Base-by-base conservation (phyloP, 768 basidiomycete genomes). In the Leucosporidium yakuticum region DNA sequence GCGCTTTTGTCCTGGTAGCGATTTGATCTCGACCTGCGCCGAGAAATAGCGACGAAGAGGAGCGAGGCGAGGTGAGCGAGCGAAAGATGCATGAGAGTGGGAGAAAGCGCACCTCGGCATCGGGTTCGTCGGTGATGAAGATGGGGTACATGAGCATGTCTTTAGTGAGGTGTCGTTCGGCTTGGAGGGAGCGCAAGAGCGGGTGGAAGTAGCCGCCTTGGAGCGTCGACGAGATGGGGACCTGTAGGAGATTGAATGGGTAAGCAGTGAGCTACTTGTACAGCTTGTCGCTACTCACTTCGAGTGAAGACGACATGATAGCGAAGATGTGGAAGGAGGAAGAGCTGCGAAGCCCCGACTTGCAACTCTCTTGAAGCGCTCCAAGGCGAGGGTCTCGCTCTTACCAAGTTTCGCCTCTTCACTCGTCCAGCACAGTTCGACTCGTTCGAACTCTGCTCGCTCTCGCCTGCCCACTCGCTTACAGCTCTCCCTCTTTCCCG, bases 101-200 rank as follows among this genome's bases (percentile, higher is more conserved):
- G 36, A n/a, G 20, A 1, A 14, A 23, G 31, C 65, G 27, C 60
- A 87, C 86, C 76, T 85, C 85, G 11, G 91, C 90, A 67, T 92
- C 84, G 2, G 91, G 87, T 67, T 97, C 91, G 79, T 98, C 95
- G 23, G 93, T 92, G 75, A 98, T 89, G 78, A 99, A 97, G 76
- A 99, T 93, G 11, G 96, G 96, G 79, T 98, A 99, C 90, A 97
- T 97, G 79, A 99, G 84, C 93, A 97, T 96, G 72, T 69, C 84
- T 78, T 91, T 94, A 31, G 87, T 87, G 76, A 94, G 84, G 66
- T 85, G 83, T 58, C 88, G 86, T 66, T 85, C 85, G 31, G 85
- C 83, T 80, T 99, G 95, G 87, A 90, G 94, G 80, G 85, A 83
- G 27, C 95, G 88, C 12, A 91, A 84, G 71, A 90, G 84, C 21